Evolutionary conservation across 495 filamentous ascomycete genomes (phyloP).

Genomic region (Lepraria neglecta): DNA sequence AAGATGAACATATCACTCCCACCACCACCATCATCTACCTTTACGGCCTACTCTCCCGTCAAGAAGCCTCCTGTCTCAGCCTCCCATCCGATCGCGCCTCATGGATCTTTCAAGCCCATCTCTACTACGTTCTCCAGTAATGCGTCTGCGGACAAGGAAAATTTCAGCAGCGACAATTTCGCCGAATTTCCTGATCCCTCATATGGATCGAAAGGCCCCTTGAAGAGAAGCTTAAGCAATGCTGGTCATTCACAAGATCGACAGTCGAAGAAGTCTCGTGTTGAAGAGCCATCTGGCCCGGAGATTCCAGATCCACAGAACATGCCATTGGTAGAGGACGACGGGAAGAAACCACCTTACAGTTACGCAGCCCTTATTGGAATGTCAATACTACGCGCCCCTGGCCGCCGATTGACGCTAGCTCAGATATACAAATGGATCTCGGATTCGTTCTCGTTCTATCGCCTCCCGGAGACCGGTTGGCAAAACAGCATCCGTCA

Average conservation of each 20-base stretch:
- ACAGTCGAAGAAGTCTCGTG: conserved; percentile 54
- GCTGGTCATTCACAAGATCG: conserved; percentile 68
- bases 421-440: conserved; percentile 99
- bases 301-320: conserved; percentile 63
- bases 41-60: conserved; percentile 75
- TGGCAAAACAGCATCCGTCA: conserved; percentile 99
- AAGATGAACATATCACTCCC: conserved; percentile 58
- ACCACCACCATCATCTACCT: conserved; percentile 56
- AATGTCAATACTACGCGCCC: conserved; percentile 89
- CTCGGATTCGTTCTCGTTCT: conserved; percentile 84
- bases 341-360: conserved; percentile 80
- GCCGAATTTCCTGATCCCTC: conserved; percentile 49
- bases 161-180: conserved; percentile 48
- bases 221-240: conserved; percentile 66
- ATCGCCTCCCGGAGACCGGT: conserved; percentile 72
- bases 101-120: conserved; percentile 56
- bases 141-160: conserved; percentile 57
- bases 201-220: conserved; percentile 52
- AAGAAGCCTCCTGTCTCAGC: conserved; percentile 66
- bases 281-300: conserved; percentile 41
- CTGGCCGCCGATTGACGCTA: conserved; percentile 75
- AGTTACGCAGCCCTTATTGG: conserved; percentile 96
- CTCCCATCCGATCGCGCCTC: conserved; percentile 44
- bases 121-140: conserved; percentile 56
- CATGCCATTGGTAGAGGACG: conserved; percentile 75